These are phyloP conservation scores for Rauvolfia tetraphylla DNA, from an alignment of 257 asterid species.

Conservation along the genomic window DNA sequence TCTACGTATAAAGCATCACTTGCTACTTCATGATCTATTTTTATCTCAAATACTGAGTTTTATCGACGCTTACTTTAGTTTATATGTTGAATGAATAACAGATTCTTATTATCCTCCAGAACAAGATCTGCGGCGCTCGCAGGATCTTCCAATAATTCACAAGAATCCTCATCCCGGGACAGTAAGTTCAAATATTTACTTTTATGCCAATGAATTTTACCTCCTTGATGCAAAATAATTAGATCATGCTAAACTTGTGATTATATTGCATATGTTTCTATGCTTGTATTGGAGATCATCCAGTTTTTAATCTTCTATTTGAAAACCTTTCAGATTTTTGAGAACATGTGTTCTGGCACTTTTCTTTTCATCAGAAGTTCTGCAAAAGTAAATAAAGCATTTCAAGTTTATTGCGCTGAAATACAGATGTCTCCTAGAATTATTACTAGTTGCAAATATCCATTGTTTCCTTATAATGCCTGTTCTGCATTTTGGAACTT, in stretches of 20 bases:
- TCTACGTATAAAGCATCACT: background rate
- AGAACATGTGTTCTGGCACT: background rate
- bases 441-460: background rate
- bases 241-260: constrained; percentile 10
- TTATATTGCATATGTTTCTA: background rate
- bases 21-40: background rate
- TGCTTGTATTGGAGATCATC: background rate
- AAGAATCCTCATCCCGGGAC: constrained; percentile 38
- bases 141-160: constrained; percentile 36
- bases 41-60: background rate
- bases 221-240: background rate
- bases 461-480: background rate
- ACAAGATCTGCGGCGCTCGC: constrained; percentile 41
- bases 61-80: background rate
- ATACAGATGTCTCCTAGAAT: background rate
- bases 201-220: background rate
- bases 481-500: background rate
- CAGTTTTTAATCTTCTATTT: background rate
- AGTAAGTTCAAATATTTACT: constrained; percentile 33
- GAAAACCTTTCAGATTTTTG: background rate
- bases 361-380: background rate
- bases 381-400: background rate
- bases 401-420: background rate
- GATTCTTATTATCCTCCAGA: constrained; percentile 48
- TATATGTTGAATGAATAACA: constrained; percentile 22